These are phyloP conservation scores for Nakazawaea holstii DNA, from an alignment of 805 yeast species.

Conservation along the genomic window DNA sequence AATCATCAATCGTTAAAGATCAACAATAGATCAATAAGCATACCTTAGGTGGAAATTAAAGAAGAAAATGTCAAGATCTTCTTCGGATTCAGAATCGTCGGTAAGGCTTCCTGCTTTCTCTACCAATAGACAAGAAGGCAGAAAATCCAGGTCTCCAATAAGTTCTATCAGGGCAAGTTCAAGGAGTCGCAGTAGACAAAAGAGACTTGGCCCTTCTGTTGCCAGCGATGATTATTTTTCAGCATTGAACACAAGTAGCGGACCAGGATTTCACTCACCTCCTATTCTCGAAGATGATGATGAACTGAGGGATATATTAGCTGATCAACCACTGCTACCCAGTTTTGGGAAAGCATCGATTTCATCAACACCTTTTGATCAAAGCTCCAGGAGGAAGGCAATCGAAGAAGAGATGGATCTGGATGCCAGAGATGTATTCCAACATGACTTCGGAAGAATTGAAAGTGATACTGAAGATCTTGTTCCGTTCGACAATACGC, in stretches of 20 bases:
- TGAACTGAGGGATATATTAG: constrained; percentile 5
- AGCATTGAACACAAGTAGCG: neutral
- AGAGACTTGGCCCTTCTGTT: neutral
- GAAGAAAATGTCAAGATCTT: constrained; percentile 3
- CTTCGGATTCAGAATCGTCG: constrained; percentile 2
- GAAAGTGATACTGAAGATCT: too few relatives aligned
- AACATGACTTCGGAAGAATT: neutral
- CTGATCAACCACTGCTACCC: constrained; percentile 9
- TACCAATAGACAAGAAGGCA: neutral
- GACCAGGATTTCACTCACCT: constrained; percentile 7
- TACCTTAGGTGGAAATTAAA: neutral
- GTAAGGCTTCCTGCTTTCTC: neutral
- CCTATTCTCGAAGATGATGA: constrained; percentile 12
- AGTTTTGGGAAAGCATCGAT: neutral
- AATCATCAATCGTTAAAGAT: too few relatives aligned
- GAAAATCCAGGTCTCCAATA: constrained; percentile 5
- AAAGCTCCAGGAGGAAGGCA: neutral
- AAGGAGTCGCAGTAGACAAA: constrained; percentile 9
- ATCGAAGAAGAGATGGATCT: constrained; percentile 11
- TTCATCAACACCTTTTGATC: neutral
- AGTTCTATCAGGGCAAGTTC: neutral
- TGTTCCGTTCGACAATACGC: too few relatives aligned
- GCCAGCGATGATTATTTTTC: constrained; percentile 2
- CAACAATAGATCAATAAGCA: too few relatives aligned
- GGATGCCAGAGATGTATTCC: constrained; percentile 6